These are phyloP conservation scores for Clonostachys solani DNA, from an alignment of 2,329 filamentous ascomycete species.

Conservation along the genomic window DNA sequence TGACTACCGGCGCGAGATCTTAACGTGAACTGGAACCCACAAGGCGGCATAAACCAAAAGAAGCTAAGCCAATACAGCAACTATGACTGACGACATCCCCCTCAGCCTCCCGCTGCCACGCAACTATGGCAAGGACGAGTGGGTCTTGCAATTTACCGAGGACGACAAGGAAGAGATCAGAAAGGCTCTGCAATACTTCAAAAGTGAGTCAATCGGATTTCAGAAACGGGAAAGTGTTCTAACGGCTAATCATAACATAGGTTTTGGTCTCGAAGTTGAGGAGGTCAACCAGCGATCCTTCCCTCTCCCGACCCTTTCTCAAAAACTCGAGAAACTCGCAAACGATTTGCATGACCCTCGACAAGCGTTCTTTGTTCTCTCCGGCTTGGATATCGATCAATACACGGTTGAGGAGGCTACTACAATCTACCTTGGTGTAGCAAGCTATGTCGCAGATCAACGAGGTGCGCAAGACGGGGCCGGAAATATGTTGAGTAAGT, in stretches of 20 bases:
- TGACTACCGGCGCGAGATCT: too few species aligned
- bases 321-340: background rate
- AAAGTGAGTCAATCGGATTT: too few species aligned
- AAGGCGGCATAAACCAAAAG: too few species aligned
- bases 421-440: conserved; percentile 1
- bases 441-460: conserved; percentile 1
- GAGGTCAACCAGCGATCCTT: background rate
- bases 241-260: too few species aligned
- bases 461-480: background rate
- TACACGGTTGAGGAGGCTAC: conserved; percentile 1
- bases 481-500: background rate
- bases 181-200: background rate
- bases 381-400: background rate
- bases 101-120: too few species aligned
- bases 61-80: too few species aligned
- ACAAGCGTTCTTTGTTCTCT: conserved; percentile 1
- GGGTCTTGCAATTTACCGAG: background rate
- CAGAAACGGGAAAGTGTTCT: too few species aligned
- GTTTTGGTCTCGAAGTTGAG: too few species aligned
- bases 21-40: too few species aligned
- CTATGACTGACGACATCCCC: too few species aligned
- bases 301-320: background rate
- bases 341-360: background rate
- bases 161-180: background rate
- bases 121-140: background rate